A percentile compares a stretch with the other conserved stretches of the same genome.
Conservation (phyloP, 371 early-diverging fungal genomes). For the Mucor piriformis region DNA sequence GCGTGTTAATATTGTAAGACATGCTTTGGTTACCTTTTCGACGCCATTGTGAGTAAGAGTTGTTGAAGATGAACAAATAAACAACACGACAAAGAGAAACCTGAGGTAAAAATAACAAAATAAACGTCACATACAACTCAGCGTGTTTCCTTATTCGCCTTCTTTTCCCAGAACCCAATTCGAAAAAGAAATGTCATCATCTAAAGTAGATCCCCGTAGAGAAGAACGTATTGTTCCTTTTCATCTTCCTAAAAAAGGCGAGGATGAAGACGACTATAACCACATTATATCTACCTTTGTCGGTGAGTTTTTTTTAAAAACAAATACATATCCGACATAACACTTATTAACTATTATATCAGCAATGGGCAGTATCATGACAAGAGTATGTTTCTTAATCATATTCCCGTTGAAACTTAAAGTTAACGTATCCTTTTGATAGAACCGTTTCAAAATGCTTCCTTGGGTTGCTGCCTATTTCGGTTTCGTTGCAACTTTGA, state of each 20-base stretch:
- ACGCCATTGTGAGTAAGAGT: conserved; percentile 5
- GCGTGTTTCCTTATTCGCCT: neutral
- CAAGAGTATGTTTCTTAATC: conserved; percentile 32
- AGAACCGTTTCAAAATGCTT: conserved; percentile 41
- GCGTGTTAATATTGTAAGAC: neutral
- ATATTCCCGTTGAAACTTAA: neutral
- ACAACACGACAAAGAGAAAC: neutral
- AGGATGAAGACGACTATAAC: conserved; percentile 35
- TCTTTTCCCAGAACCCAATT: neutral
- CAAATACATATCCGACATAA: neutral
- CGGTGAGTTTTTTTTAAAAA: conserved; percentile 29
- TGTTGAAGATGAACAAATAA: neutral
- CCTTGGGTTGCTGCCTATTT: conserved; percentile 54
- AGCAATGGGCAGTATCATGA: conserved; percentile 51
- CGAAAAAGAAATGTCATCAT: conserved; percentile 34
- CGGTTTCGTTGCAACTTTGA: conserved; percentile 40
- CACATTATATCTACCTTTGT: conserved; percentile 40
- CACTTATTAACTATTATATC: neutral
- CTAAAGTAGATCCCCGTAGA: conserved; percentile 47
- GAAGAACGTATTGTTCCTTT: conserved; percentile 47
- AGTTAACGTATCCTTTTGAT: neutral
- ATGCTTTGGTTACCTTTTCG: conserved; percentile 13
- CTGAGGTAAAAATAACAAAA: neutral
- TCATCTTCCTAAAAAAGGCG: conserved; percentile 36
- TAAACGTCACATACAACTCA: neutral